phyloP scores from a whole-genome alignment of 805 yeast genomes.

The Monosporozyma servazzii region DNA sequence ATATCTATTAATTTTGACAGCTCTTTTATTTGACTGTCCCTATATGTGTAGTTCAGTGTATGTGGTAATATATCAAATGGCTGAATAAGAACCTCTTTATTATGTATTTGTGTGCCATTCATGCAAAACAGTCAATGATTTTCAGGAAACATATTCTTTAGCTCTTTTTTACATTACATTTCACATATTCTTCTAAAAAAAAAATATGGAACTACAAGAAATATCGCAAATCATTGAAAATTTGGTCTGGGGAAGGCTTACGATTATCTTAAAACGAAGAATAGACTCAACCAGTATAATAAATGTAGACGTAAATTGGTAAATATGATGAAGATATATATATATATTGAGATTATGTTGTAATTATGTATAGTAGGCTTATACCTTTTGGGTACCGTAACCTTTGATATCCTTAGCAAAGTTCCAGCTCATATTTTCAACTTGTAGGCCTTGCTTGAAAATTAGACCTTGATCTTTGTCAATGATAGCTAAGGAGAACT shows the following conservation, averaged over 20 bases:
- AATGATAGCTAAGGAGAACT: constrained; percentile 70
- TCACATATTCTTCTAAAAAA: not conserved
- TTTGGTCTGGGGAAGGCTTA: not conserved
- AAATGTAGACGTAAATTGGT: not conserved
- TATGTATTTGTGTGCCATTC: not conserved
- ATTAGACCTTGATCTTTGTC: constrained; percentile 52
- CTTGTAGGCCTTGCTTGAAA: constrained; percentile 56
- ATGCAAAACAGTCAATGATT: not conserved
- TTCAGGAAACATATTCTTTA: not conserved
- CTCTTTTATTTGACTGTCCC: not conserved
- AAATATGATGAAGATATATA: constrained; percentile 1
- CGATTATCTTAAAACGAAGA: not conserved
- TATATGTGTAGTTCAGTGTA: too few relatives aligned
- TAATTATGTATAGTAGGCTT: constrained; percentile 2
- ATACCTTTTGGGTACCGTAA: constrained; percentile 66
- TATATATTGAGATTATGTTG: not conserved
- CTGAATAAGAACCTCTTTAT: not conserved
- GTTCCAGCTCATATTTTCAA: constrained; percentile 77
- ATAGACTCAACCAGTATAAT: not conserved
- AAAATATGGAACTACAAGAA: not conserved
- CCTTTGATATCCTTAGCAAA: constrained; percentile 86
- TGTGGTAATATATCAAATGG: too few relatives aligned
- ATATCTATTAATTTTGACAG: not conserved
- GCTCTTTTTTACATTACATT: not conserved
- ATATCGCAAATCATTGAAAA: not conserved